Evolutionary conservation across 129 eudicot species (phyloP).

Genomic region (Sambucus nigra): DNA sequence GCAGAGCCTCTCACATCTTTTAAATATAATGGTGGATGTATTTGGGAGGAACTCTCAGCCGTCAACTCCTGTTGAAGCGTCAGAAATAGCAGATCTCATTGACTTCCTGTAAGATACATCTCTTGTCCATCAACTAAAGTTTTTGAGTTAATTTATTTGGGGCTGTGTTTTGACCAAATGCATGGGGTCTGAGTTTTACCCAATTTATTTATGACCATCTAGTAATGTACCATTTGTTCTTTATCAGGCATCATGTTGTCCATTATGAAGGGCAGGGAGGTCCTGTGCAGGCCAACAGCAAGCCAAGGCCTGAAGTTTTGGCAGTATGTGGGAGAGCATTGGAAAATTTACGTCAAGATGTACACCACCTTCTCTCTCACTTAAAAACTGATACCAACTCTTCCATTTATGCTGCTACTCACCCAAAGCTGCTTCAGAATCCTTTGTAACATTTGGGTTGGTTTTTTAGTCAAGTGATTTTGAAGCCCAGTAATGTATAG

Average conservation of each 20-base stretch:
- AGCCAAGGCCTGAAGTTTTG: conserved; percentile 75
- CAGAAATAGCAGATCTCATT: conserved; percentile 78
- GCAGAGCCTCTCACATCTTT: conserved; percentile 67
- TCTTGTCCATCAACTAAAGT: not conserved
- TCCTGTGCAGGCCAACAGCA: conserved; percentile 79
- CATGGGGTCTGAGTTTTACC: no score
- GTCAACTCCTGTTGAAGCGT: conserved; percentile 61
- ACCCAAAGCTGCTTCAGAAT: conserved; percentile 48
- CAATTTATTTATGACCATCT: not conserved
- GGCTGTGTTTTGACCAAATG: no score
- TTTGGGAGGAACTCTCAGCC: conserved; percentile 84
- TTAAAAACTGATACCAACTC: conserved; percentile 61
- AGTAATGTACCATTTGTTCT: not conserved
- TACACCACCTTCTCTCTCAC: conserved; percentile 82
- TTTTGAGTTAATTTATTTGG: not conserved
- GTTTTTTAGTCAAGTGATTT: not conserved
- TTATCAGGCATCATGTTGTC: conserved; percentile 69
- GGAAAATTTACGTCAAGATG: conserved; percentile 68
- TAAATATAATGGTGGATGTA: conserved; percentile 71
- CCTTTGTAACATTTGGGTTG: conserved; percentile 12
- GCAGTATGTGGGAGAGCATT: conserved; percentile 72
- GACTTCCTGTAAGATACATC: conserved; percentile 76
- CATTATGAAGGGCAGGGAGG: conserved; percentile 98
- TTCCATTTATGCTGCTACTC: conserved; percentile 96
- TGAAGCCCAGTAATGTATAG: no score